Evolutionary conservation across 768 basidiomycete genomes (phyloP).

Genomic region (Pholiota molesta): DNA sequence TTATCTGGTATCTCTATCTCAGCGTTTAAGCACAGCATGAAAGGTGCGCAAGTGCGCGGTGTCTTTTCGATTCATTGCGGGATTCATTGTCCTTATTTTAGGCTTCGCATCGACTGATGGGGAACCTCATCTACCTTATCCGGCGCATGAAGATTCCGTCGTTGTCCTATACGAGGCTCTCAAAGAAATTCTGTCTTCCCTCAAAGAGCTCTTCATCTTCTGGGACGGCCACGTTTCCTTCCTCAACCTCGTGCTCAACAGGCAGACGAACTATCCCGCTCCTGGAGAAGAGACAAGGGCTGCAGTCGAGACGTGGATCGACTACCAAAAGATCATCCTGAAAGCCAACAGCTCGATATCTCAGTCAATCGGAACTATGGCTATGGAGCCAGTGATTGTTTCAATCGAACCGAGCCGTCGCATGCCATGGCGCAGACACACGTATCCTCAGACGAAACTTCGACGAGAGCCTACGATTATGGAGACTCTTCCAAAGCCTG

Average conservation of each 20-base stretch:
- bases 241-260: constrained; percentile 20
- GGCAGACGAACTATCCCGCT: constrained; percentile 22
- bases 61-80: not conserved
- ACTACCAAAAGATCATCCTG: constrained; percentile 22
- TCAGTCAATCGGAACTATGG: constrained; percentile 23
- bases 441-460: constrained; percentile 14
- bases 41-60: constrained; percentile 9
- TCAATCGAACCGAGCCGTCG: constrained; percentile 9
- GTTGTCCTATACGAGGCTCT: constrained; percentile 16
- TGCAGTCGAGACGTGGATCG: constrained; percentile 21
- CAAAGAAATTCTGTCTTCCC: constrained; percentile 16
- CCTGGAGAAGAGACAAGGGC: constrained; percentile 22
- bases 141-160: constrained; percentile 12
- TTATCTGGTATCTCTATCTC: constrained; percentile 7
- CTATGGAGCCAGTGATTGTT: constrained; percentile 13
- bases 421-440: constrained; percentile 17
- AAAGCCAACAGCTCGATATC: constrained; percentile 26
- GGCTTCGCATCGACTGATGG: not conserved
- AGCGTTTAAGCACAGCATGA: constrained; percentile 2
- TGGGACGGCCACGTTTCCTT: constrained; percentile 25
- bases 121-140: not conserved
- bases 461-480: constrained; percentile 5
- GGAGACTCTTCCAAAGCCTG: not conserved
- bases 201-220: constrained; percentile 23
- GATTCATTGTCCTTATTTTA: not conserved